phyloP scores from a whole-genome alignment of 1,284 basidiomycete genomes.

The Earliella scabrosa region DNA sequence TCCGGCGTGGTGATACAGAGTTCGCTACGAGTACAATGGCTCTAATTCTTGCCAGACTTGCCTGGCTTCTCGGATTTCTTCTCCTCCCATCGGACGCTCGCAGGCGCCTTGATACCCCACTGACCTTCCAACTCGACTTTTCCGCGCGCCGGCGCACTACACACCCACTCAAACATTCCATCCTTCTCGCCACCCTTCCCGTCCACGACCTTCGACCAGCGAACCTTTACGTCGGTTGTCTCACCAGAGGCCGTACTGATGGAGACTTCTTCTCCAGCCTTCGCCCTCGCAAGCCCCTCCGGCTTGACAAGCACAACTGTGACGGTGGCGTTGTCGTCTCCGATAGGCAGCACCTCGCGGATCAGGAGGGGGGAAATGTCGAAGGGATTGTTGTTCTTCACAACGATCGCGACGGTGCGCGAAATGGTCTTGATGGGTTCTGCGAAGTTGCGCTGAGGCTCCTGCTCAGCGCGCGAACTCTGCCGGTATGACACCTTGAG shows the following conservation, averaged over 20 bases:
- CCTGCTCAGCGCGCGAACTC: constrained; percentile 37
- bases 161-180: constrained; percentile 35
- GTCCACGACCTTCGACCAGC: constrained; percentile 27
- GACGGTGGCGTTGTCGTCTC: constrained; percentile 11
- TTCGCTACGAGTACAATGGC: background rate
- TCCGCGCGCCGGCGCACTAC: constrained; percentile 28
- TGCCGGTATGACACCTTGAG: constrained; percentile 52
- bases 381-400: constrained; percentile 36
- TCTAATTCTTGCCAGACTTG: background rate
- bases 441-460: constrained; percentile 22
- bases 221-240: constrained; percentile 20
- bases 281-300: constrained; percentile 47
- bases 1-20: background rate
- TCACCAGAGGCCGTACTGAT: constrained; percentile 16
- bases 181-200: constrained; percentile 31
- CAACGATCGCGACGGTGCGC: background rate
- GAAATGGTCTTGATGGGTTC: background rate
- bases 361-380: background rate
- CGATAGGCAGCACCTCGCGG: constrained; percentile 2
- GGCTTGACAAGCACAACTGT: constrained; percentile 51
- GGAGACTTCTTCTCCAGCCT: constrained; percentile 43
- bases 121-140: constrained; percentile 44
- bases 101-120: constrained; percentile 7
- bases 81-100: background rate
- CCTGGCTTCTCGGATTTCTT: background rate